Evolutionary conservation across 2,329 filamentous ascomycete species (phyloP).

Genomic region (Colletotrichum higginsianum): DNA sequence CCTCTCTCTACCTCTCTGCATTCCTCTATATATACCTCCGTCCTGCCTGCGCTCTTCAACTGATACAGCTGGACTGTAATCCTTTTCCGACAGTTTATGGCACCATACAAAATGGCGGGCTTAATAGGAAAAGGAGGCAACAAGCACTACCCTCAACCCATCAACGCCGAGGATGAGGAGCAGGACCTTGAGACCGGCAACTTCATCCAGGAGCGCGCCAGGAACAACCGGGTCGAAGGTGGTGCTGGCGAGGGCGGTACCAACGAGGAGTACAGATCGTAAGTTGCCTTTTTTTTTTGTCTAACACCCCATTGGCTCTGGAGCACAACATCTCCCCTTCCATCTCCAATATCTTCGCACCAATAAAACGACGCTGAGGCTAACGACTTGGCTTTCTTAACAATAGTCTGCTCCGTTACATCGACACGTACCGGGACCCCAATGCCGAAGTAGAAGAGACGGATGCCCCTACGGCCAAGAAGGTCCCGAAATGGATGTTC

Average conservation of each 20-base stretch:
- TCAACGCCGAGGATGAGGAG: constrained; percentile 40
- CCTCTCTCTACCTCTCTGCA: constrained; percentile 11
- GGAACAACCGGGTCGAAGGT: constrained; percentile 41
- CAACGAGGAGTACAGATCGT: constrained; percentile 42
- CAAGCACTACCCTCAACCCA: constrained; percentile 42
- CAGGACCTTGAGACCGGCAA: constrained; percentile 43
- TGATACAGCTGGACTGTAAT: constrained; percentile 43
- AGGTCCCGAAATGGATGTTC: constrained; percentile 55
- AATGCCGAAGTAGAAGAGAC: constrained; percentile 50
- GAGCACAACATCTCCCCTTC: not conserved
- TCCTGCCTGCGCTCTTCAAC: constrained; percentile 30
- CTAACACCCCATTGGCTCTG: constrained; percentile 28
- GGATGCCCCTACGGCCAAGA: constrained; percentile 45
- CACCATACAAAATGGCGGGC: constrained; percentile 42
- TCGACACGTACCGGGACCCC: constrained; percentile 56
- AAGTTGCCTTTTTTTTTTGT: constrained; percentile 21
- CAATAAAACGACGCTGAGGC: not conserved
- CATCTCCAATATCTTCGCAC: not conserved
- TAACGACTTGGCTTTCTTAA: not conserved
- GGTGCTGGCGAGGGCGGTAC: constrained; percentile 35
- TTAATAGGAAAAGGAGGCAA: constrained; percentile 42
- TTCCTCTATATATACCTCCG: constrained; percentile 33
- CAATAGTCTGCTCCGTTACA: constrained; percentile 48
- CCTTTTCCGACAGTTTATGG: constrained; percentile 34
- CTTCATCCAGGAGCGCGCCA: constrained; percentile 42